These are phyloP conservation scores for Camelina sativa DNA, from an alignment of 345 rosid species.

Conservation along the genomic window DNA sequence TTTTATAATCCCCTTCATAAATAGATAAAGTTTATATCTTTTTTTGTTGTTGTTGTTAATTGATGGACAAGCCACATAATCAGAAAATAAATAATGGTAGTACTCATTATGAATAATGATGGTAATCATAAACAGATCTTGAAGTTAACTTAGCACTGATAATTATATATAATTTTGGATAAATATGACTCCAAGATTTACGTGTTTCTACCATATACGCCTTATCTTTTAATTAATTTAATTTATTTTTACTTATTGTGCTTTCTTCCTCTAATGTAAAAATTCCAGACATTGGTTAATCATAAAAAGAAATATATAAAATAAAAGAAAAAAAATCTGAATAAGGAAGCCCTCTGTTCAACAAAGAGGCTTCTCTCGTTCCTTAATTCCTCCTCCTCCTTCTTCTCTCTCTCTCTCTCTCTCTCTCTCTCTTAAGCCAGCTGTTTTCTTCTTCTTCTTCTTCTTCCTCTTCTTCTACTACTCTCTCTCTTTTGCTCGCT, in stretches of 20 bases:
- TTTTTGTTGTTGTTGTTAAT: too few relatives aligned
- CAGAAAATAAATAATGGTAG: background rate
- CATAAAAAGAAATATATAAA: too few relatives aligned
- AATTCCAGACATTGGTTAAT: too few relatives aligned
- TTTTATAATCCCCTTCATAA: background rate
- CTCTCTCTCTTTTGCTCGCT: slow-evolving; percentile 25
- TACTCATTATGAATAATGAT: background rate
- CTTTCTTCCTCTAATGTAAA: too few relatives aligned
- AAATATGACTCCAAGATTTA: background rate
- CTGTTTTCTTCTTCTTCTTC: slow-evolving; percentile 41
- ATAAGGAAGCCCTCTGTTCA: slow-evolving; percentile 16
- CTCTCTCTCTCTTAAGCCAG: slow-evolving; percentile 23
- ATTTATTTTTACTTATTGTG: too few relatives aligned
- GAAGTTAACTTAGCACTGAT: slow-evolving; percentile 3
- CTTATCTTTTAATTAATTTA: slow-evolving; percentile 12
- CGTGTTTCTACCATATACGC: background rate
- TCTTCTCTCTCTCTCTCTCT: too few relatives aligned
- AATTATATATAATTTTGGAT: background rate
- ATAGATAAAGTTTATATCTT: background rate
- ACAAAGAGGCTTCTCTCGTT: slow-evolving; percentile 35
- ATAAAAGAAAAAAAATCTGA: too few relatives aligned
- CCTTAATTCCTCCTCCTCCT: slow-evolving; percentile 2
- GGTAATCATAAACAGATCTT: slow-evolving; percentile 11
- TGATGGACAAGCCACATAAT: slow-evolving; percentile 1
- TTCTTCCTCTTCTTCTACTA: slow-evolving; percentile 8